phyloP scores from a whole-genome alignment of 768 basidiomycete genomes.

The Termitomyces sp. region DNA sequence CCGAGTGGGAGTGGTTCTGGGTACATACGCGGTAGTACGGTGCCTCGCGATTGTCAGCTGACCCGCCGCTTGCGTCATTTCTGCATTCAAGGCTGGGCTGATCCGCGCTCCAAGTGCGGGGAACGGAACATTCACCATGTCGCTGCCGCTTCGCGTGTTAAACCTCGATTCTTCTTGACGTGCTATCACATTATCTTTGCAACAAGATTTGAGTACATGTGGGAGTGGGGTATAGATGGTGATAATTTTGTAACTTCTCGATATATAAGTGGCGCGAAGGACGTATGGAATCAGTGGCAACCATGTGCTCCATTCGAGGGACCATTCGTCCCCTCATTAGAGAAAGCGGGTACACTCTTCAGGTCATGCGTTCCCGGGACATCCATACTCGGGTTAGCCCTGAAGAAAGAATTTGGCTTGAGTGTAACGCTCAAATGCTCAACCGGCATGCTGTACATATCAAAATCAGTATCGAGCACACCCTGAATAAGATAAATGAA shows the following conservation, averaged over 20 bases:
- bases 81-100: not conserved
- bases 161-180: not conserved
- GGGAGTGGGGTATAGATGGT: not conserved
- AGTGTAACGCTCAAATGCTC: slow-evolving; percentile 71
- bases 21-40: too few species aligned
- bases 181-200: not conserved
- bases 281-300: slow-evolving; percentile 5
- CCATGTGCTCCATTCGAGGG: slow-evolving; percentile 12
- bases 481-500: slow-evolving; percentile 2
- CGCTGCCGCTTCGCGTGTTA: not conserved
- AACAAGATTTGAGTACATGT: not conserved
- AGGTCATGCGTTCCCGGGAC: slow-evolving; percentile 72
- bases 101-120: not conserved
- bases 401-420: slow-evolving; percentile 86
- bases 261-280: too few species aligned
- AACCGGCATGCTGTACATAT: slow-evolving; percentile 68
- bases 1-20: too few species aligned
- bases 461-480: slow-evolving; percentile 1
- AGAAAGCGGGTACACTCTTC: slow-evolving; percentile 63
- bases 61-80: not conserved
- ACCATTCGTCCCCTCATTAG: slow-evolving; percentile 15
- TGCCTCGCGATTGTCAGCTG: not conserved
- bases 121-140: not conserved
- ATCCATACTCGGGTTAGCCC: slow-evolving; percentile 84
- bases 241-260: not conserved